These are phyloP conservation scores for Phytopythium cucurbitacearum DNA, from an alignment of 352 stramenopile genomes.

Conservation along the genomic window DNA sequence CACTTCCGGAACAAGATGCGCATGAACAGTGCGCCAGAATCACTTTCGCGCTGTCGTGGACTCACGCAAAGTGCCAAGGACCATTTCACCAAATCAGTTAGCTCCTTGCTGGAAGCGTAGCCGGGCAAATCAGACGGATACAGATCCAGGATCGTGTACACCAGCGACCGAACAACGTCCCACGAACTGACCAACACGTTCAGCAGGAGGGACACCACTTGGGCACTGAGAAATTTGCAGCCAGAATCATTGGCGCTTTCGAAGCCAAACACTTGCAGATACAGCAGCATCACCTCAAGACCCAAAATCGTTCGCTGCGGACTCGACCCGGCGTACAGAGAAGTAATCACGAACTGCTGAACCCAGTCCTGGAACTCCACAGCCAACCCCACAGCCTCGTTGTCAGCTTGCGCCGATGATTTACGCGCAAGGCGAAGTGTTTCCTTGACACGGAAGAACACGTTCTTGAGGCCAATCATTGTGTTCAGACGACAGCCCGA, in stretches of 20 bases:
- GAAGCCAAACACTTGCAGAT: constrained; percentile 71
- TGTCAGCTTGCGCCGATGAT: constrained; percentile 13
- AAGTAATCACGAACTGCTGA: constrained; percentile 57
- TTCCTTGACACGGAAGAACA: constrained; percentile 74
- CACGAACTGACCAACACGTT: constrained; percentile 80
- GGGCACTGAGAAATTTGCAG: constrained; percentile 39
- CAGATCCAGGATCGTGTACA: constrained; percentile 63
- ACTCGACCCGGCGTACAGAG: constrained; percentile 59
- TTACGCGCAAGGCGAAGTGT: constrained; percentile 51
- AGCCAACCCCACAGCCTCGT: constrained; percentile 7
- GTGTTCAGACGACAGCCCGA: constrained; percentile 63
- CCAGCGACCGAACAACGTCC: constrained; percentile 69
- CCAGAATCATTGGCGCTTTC: constrained; percentile 5
- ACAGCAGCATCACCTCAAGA: constrained; percentile 65
- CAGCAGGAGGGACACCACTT: constrained; percentile 66
- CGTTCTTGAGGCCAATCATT: constrained; percentile 69
- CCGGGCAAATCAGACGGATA: constrained; percentile 60
- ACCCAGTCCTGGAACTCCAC: constrained; percentile 61
- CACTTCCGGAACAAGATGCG: constrained; percentile 67
- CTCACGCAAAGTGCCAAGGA: constrained; percentile 64
- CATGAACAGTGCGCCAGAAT: constrained; percentile 85
- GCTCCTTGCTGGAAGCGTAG: constrained; percentile 35
- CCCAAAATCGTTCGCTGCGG: constrained; percentile 69
- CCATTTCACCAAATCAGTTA: constrained; percentile 61
- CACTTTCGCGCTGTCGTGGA: constrained; percentile 76